Evolutionary conservation across 2,329 filamentous ascomycete genomes (phyloP).

Genomic region (Stachybotrys chartarum): DNA sequence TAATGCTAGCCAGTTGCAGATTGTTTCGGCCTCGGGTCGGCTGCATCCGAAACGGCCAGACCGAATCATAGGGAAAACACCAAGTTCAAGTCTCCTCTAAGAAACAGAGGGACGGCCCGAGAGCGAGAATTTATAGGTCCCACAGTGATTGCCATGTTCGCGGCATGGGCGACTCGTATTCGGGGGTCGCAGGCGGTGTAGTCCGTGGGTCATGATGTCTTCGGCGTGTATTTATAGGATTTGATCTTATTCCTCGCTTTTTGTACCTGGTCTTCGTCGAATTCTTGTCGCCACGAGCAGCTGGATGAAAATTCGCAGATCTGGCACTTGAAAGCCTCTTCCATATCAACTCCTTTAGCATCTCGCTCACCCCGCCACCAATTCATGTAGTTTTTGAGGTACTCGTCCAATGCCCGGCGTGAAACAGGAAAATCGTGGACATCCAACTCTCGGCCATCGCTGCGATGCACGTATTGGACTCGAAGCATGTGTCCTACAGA

Average conservation of each 20-base stretch:
- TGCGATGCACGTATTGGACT: slow-evolving; percentile 46
- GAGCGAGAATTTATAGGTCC: too few species aligned
- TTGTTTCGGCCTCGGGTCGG: too few species aligned
- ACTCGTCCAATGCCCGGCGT: slow-evolving; percentile 51
- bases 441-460: slow-evolving; percentile 46
- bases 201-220: background rate
- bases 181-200: too few species aligned
- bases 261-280: slow-evolving; percentile 49
- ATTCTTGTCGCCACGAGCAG: slow-evolving; percentile 70
- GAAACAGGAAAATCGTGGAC: slow-evolving; percentile 61
- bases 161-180: too few species aligned
- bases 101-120: too few species aligned
- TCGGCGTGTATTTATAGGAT: background rate
- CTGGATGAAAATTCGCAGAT: slow-evolving; percentile 74
- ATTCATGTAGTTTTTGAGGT: slow-evolving; percentile 63
- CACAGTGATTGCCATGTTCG: too few species aligned
- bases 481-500: slow-evolving; percentile 44
- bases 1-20: too few species aligned
- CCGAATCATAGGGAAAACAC: too few species aligned
- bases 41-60: too few species aligned
- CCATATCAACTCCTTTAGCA: slow-evolving; percentile 68
- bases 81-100: too few species aligned
- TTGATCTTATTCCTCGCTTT: slow-evolving; percentile 15
- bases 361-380: slow-evolving; percentile 80
- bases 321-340: slow-evolving; percentile 84